Evolutionary conservation across 768 basidiomycete species (phyloP), one percentile per base, ranked within the genome.

Genomic region (Trametes cingulata): DNA sequence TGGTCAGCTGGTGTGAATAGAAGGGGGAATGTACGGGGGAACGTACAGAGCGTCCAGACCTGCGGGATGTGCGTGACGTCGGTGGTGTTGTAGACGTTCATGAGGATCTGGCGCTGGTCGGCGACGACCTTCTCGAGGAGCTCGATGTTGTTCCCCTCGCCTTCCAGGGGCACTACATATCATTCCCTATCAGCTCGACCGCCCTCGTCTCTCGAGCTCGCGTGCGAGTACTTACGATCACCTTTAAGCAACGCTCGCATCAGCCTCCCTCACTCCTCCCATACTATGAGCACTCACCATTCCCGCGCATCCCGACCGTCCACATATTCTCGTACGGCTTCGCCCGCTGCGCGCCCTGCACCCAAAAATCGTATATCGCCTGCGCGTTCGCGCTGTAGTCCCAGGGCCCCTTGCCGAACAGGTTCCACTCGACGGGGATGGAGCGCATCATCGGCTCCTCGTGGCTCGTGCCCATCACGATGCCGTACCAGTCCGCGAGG

Each of bases 371-470:
- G 67, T 83, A 80, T 65, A 91, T 80, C 48, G 77, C 77, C 20
- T 78, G 77, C 6, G 76, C 66, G 68, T 88, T 89, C 14, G 72
- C 74, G 37, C 72, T 77, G 67, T 85, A 88, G 67, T 90, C 83
- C 87, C 87, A 91, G 0, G 75, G 64, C 1, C 88, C 87, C 8
- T 68, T 67, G 2, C 82, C 85, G 58, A 83, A 82, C 12, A 82
- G 68, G 59, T 71, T 76, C 78, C 85, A 90, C 68, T 90, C 86
- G 60, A 81, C 78, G 4, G 88, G 87, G 2, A 83, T 85, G 35
- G 85, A 85, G 20, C 87, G 82, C 77, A 85, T 83, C 85, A 89
- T 88, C 9, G 88, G 88, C 66, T 90, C 88, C 69, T 90, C 83
- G 68, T 88, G 86, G 71, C 83, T 86, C 2, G 88, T 87, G 47